Evolutionary conservation across 1,284 basidiomycete genomes (phyloP), one percentile per base, ranked within the genome.

Genomic region (Hortiboletus rubellus): DNA sequence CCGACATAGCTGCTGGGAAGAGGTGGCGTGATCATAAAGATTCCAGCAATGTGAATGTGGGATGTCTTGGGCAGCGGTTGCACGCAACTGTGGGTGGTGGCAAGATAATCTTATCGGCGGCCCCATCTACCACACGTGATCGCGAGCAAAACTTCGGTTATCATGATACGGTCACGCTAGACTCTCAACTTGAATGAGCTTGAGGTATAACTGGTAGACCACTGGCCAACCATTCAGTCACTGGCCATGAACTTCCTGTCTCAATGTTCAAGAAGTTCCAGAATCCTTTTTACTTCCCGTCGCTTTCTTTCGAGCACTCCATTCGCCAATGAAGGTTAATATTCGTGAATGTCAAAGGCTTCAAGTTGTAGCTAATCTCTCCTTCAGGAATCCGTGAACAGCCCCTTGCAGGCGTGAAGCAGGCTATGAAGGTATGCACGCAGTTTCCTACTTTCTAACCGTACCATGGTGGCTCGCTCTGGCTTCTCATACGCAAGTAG

Each of bases 351-450:
- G 33, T 44, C 11, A 15, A 31, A 27, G 3, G 22, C 24, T 48
- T 30, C 14, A 11, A 18, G 27, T 50, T 24, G n/a, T 14, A 30
- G 17, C 50, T 57, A 33, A 55, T 45, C 27, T 45, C 17, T 34
- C 40, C 22, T 47, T 12, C 60, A 82, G 83, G 79, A 58, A 67
- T 83, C 48, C 82, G 82, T 30, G 62, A 75, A 53, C 72, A 69
- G 48, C 71, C 86, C 36, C 65, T 76, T 49, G 63, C 65, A 46
- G 78, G 77, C 53, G 75, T 85, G 18, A 86, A 85, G 62, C 65
- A 68, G 33, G 83, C 86, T 15, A 85, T 89, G 84, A 88, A 85
- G 79, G 86, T 85, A 49, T 22, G 68, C n/a, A 11, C 38, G 2
- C n/a, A 31, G 31, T 36, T 37, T 7, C 49, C 3, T 15, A 36